Percentiles rank a stretch among this genome's conserved stretches.
Evolutionary conservation across 2,329 filamentous ascomycete genomes (phyloP).

Genomic region (Fusarium multiceps): DNA sequence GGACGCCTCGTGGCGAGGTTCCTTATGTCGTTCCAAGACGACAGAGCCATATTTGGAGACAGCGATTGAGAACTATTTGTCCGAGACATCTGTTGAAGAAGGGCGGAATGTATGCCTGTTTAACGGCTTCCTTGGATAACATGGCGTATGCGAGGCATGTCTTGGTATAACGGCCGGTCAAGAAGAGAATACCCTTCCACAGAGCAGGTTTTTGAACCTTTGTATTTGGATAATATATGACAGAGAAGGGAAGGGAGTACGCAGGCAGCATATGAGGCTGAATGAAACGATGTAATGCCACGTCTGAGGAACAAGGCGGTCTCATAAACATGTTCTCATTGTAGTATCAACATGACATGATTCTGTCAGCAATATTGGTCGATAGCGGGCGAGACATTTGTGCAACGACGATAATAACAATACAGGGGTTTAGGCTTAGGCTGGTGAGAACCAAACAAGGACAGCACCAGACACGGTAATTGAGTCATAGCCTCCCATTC

Average conservation of each 20-base stretch:
- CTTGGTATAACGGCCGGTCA: slow-evolving; percentile 27
- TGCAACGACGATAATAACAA: slow-evolving; percentile 2
- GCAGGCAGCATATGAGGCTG: slow-evolving; percentile 15
- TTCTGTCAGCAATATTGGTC: not conserved
- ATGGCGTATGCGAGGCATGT: slow-evolving; percentile 35
- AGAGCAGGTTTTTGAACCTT: not conserved
- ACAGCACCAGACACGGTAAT: not conserved
- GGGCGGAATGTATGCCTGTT: slow-evolving; percentile 5
- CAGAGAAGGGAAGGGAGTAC: not conserved
- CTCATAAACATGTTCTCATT: slow-evolving; percentile 1
- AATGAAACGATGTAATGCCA: not conserved
- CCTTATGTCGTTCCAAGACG: slow-evolving; percentile 64
- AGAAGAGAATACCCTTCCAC: slow-evolving; percentile 21
- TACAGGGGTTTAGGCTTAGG: not conserved
- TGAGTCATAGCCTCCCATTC: not conserved
- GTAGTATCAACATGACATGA: slow-evolving; percentile 11
- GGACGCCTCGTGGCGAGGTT: slow-evolving; percentile 66
- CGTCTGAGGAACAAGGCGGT: not conserved
- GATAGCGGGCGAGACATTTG: slow-evolving; percentile 14
- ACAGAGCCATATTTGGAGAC: slow-evolving; percentile 60
- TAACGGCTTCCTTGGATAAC: slow-evolving; percentile 28
- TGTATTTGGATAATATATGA: slow-evolving; percentile 3
- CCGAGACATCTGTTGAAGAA: slow-evolving; percentile 34
- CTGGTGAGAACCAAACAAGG: not conserved
- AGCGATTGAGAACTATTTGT: slow-evolving; percentile 26